A percentile compares a stretch with the other conserved stretches of the same genome.
Evolutionary conservation across 2,329 filamentous ascomycete species (phyloP).

Genomic region (Verticillium tricorpus): DNA sequence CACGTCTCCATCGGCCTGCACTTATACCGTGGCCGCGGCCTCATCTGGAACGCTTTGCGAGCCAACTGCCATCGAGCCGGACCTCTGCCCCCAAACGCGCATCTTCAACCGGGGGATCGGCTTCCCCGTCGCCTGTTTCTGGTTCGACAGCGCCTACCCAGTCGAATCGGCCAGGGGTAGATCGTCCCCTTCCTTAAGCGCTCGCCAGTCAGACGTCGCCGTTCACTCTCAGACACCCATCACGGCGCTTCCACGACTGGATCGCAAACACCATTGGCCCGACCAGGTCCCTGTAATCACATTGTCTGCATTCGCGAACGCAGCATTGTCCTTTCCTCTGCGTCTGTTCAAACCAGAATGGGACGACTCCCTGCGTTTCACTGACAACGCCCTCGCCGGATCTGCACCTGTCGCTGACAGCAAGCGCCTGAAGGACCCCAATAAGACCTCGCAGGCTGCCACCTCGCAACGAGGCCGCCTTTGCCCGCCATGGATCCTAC

Average conservation of each 20-base stretch:
- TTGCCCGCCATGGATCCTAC: slow-evolving; percentile 47
- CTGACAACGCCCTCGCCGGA: background rate
- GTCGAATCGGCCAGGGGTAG: background rate
- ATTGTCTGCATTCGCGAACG: slow-evolving; percentile 5
- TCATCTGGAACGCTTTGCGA: background rate
- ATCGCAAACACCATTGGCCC: slow-evolving; percentile 20
- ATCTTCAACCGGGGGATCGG: slow-evolving; percentile 1
- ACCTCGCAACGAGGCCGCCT: slow-evolving; percentile 9
- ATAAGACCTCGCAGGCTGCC: slow-evolving; percentile 12
- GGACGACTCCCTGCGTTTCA: slow-evolving; percentile 12
- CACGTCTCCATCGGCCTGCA: background rate
- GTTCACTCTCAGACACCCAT: slow-evolving; percentile 16
- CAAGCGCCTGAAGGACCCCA: slow-evolving; percentile 2
- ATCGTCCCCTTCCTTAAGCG: slow-evolving; percentile 19
- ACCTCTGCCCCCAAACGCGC: background rate
- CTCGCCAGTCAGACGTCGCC: slow-evolving; percentile 15
- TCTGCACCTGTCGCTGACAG: background rate
- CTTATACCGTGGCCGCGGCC: background rate
- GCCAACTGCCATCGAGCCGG: background rate
- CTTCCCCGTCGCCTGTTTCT: slow-evolving; percentile 13
- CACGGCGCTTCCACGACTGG: slow-evolving; percentile 24
- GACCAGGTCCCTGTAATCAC: slow-evolving; percentile 18
- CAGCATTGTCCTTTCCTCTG: slow-evolving; percentile 9
- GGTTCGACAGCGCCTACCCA: slow-evolving; percentile 2
- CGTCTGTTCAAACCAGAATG: slow-evolving; percentile 24